These are phyloP conservation scores for Rhynchosporium graminicola DNA, from an alignment of 2,329 filamentous ascomycete genomes.

Conservation along the genomic window DNA sequence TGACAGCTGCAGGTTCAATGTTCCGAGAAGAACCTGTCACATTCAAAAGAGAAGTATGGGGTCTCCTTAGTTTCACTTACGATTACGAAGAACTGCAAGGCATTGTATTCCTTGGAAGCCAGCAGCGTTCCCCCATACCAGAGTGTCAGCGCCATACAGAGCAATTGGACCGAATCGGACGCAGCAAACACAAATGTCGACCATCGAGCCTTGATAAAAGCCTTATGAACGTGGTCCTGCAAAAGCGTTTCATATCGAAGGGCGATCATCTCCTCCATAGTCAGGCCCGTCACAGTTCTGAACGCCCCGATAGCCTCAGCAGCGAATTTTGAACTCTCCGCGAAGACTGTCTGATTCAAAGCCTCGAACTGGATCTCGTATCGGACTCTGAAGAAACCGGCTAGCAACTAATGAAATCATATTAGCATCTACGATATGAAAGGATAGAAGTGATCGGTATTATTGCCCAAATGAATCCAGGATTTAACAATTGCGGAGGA, in stretches of 20 bases:
- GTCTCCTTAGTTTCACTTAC: neutral
- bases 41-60: neutral
- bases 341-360: constrained; percentile 58
- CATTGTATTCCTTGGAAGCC: constrained; percentile 44
- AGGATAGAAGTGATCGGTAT: neutral
- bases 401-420: constrained; percentile 39
- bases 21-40: neutral
- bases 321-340: constrained; percentile 63
- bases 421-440: neutral
- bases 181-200: constrained; percentile 54
- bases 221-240: constrained; percentile 48
- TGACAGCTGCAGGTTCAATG: neutral
- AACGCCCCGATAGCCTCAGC: constrained; percentile 59
- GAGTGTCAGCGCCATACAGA: constrained; percentile 59
- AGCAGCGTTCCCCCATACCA: constrained; percentile 54
- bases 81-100: constrained; percentile 54
- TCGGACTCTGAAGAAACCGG: constrained; percentile 50
- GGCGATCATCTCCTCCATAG: constrained; percentile 59
- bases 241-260: constrained; percentile 51
- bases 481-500: neutral
- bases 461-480: too few species aligned
- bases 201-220: constrained; percentile 50
- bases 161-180: constrained; percentile 56
- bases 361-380: constrained; percentile 58
- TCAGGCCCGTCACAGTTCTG: constrained; percentile 43